Conservation (phyloP, 2,329 filamentous ascomycete genomes). For the Monosporascus sp. region DNA sequence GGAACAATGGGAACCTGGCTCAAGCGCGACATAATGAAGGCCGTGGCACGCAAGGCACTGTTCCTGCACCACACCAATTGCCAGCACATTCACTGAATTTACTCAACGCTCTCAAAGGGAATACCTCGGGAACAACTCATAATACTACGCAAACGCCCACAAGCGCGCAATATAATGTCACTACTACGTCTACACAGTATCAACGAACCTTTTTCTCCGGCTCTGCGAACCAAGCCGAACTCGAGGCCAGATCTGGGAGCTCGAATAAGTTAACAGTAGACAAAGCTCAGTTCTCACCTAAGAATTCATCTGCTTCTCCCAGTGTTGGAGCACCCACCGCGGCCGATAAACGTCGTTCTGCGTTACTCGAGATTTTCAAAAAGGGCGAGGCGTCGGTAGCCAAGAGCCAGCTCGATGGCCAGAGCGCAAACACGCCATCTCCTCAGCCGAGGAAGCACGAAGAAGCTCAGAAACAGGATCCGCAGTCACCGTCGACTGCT, state of each 20-base stretch:
- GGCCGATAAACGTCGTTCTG: constrained; percentile 39
- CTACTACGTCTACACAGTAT: constrained; percentile 5
- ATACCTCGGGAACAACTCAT: constrained; percentile 9
- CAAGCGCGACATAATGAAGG: constrained; percentile 11
- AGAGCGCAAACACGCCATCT: constrained; percentile 5
- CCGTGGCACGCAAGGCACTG: constrained; percentile 7
- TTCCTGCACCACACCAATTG: constrained; percentile 15
- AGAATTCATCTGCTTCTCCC: neutral
- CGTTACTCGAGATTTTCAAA: constrained; percentile 51
- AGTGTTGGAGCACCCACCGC: neutral
- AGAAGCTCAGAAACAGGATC: constrained; percentile 13
- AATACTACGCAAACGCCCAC: neutral
- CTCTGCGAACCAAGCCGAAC: neutral
- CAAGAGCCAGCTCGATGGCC: constrained; percentile 14
- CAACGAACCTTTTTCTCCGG: neutral
- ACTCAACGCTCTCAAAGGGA: constrained; percentile 37
- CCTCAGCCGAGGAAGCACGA: constrained; percentile 6
- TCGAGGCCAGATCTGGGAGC: neutral
- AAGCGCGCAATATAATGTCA: constrained; percentile 7
- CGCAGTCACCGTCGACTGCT: constrained; percentile 16
- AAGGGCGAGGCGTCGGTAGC: constrained; percentile 27
- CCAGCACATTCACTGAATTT: constrained; percentile 27
- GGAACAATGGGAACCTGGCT: constrained; percentile 13
- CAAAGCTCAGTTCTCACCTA: constrained; percentile 4
- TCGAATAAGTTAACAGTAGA: constrained; percentile 2